Evolutionary conservation across 495 filamentous ascomycete species (phyloP).

Genomic region (Xylaria nigripes): DNA sequence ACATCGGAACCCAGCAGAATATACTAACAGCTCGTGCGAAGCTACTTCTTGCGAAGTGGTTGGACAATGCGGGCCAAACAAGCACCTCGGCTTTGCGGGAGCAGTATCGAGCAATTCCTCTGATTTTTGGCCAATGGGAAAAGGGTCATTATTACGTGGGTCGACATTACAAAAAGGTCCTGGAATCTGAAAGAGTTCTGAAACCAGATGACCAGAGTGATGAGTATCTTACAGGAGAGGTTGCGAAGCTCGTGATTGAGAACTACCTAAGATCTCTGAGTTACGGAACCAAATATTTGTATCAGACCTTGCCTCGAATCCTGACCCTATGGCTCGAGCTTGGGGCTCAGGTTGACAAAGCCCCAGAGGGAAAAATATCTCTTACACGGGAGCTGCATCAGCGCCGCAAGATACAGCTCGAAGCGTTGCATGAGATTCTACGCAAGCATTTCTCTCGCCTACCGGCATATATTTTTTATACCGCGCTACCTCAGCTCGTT

Average conservation of each 20-base stretch:
- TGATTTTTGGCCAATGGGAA: slow-evolving; percentile 66
- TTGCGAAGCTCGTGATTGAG: slow-evolving; percentile 80
- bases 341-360: slow-evolving; percentile 61
- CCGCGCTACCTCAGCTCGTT: slow-evolving; percentile 83
- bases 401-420: slow-evolving; percentile 54
- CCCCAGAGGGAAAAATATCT: slow-evolving; percentile 58
- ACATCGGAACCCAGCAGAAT: slow-evolving; percentile 41
- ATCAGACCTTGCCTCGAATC: slow-evolving; percentile 82
- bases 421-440: slow-evolving; percentile 61
- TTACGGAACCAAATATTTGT: slow-evolving; percentile 88
- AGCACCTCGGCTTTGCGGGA: slow-evolving; percentile 66
- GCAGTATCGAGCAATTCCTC: slow-evolving; percentile 68
- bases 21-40: slow-evolving; percentile 59
- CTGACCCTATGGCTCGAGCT: slow-evolving; percentile 93
- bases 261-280: slow-evolving; percentile 82
- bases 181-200: slow-evolving; percentile 78
- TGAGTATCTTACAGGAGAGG: slow-evolving; percentile 62
- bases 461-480: slow-evolving; percentile 86
- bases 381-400: slow-evolving; percentile 49
- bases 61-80: slow-evolving; percentile 85
- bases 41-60: slow-evolving; percentile 90
- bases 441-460: slow-evolving; percentile 65
- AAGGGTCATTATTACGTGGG: slow-evolving; percentile 96
- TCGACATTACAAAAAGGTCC: slow-evolving; percentile 92
- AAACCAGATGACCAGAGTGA: slow-evolving; percentile 54